Evolutionary conservation across 768 basidiomycete species (phyloP), one percentile per base, ranked within the genome.

Genomic region (Hirschioporus abietinus): DNA sequence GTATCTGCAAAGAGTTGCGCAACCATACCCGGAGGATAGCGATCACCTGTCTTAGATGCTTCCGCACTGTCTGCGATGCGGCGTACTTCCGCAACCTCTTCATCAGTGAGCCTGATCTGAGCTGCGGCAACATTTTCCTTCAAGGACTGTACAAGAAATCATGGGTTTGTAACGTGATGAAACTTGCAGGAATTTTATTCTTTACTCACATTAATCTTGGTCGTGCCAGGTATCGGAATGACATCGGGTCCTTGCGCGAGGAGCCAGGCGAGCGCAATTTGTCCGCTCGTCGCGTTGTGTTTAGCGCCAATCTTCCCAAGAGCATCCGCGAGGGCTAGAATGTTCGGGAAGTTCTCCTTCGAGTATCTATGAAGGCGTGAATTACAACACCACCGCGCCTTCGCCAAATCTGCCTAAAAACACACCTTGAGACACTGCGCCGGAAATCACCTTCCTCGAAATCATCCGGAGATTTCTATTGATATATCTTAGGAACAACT

Each of bases 281-380:
- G 81, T 3, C 79, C 81, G 0, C 77, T 73, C 0, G 76, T 79
- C 12, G 75, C 77, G 1, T 69, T 63, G 69, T 81, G 72, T 66
- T 72, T 73, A 62, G 69, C 70, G 6, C 79, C 81, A 30, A 81
- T 67, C 20, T 60, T 63, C 58, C 74, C 68, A 4, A 82, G 66
- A 30, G 73, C 72, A 7, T 80, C 77, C 7, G 70, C 77, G 7
- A 82, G 62, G 34, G 75, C 76, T 35, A 82, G 72, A 64, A 83
- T 78, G 65, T 77, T 81, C 0, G 79, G 78, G 71, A 84, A 84
- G 70, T 82, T 83, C 67, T 81, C 80, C 34, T 61, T 61, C 3
- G 60, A 61, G 60, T 61, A 61, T 15, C 60, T 61, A 25, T 17
- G 30, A 24, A 24, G 1, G 24, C 4, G 9, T 70, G 20, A 26